Percentiles rank a stretch among this genome's conserved stretches.
Conservation (phyloP, 148 eudicot species). For the Gaultheria prostrata region DNA sequence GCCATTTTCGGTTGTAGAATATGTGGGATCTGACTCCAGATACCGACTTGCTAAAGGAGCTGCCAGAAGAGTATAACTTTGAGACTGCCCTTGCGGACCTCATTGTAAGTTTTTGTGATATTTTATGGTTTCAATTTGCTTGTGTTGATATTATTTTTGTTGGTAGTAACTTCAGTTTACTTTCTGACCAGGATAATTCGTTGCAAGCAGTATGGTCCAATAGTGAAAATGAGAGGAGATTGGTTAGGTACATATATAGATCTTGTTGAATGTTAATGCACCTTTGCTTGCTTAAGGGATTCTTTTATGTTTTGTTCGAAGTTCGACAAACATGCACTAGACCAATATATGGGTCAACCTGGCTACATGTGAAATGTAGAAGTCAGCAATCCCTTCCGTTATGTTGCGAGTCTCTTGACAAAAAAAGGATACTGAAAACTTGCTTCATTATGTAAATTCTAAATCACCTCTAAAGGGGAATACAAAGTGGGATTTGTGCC, state of each 20-base stretch:
- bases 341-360: not conserved
- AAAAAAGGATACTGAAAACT: not conserved
- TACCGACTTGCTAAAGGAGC: constrained; percentile 60
- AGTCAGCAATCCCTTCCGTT: not conserved
- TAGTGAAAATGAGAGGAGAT: constrained; percentile 29
- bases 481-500: not conserved
- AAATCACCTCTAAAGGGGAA: not conserved
- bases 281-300: not conserved
- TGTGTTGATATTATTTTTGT: not conserved
- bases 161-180: not conserved
- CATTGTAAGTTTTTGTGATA: constrained; percentile 44
- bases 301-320: not conserved
- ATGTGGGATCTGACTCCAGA: constrained; percentile 95
- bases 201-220: constrained; percentile 85
- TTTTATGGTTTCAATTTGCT: not conserved
- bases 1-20: constrained; percentile 30
- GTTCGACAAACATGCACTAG: not conserved
- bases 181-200: constrained; percentile 62
- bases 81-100: constrained; percentile 81
- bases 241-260: constrained; percentile 41
- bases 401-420: not conserved
- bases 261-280: not conserved
- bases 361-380: not conserved
- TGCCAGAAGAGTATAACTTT: constrained; percentile 67
- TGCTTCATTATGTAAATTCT: not conserved